phyloP scores from a whole-genome alignment of 345 rosid genomes.

The Moricandia arvensis region DNA sequence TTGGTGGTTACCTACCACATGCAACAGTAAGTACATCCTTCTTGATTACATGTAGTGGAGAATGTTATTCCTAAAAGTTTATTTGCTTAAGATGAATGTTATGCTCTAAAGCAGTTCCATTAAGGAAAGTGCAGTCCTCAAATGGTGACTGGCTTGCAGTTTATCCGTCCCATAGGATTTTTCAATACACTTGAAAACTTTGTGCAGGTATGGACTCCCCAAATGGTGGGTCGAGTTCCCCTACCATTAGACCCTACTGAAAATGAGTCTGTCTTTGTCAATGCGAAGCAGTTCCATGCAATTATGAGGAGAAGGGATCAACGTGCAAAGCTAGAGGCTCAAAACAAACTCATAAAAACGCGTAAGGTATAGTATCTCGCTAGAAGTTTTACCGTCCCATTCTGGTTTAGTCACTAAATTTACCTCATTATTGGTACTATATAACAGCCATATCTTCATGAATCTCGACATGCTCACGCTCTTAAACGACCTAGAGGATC shows the following conservation, averaged over 20 bases:
- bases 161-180: too few species aligned
- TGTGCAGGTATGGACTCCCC: constrained; percentile 52
- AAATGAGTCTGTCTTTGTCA: constrained; percentile 61
- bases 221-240: constrained; percentile 56
- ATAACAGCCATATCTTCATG: constrained; percentile 35
- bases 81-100: too few species aligned
- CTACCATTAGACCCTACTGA: constrained; percentile 47
- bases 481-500: constrained; percentile 20
- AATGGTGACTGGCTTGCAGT: too few species aligned
- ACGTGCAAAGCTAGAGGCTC: constrained; percentile 77
- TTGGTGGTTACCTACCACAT: too few species aligned
- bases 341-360: constrained; percentile 50
- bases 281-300: constrained; percentile 71
- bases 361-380: background rate
- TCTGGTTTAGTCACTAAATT: background rate
- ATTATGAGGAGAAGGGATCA: constrained; percentile 71
- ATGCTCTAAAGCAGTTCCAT: too few species aligned
- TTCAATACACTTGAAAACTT: background rate
- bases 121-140: too few species aligned
- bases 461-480: constrained; percentile 81
- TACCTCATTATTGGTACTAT: background rate
- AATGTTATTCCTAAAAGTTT: too few species aligned
- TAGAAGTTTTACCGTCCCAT: background rate
- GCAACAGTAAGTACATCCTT: too few species aligned
- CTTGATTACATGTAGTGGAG: too few species aligned